Conservation (phyloP, 495 filamentous ascomycete genomes). For the Hypoxylon crocopeplum region DNA sequence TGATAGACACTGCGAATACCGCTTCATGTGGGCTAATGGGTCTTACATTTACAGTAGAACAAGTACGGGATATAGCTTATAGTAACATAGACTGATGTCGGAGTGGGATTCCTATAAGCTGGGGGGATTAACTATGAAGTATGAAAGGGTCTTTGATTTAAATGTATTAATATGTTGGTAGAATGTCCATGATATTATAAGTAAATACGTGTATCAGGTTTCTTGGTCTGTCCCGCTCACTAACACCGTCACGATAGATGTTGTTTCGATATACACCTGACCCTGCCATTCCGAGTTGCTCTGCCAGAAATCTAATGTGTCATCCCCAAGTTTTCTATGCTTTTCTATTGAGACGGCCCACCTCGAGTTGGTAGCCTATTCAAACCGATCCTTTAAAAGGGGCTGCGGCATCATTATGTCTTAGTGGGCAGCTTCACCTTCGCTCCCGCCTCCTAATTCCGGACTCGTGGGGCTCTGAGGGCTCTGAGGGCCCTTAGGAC, state of each 20-base stretch:
- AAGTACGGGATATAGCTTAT: too few relatives aligned
- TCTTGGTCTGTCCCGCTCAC: neutral
- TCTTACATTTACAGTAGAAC: too few relatives aligned
- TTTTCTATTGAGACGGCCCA: conserved; percentile 3
- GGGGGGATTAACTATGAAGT: too few relatives aligned
- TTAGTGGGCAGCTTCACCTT: neutral
- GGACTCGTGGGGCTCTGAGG: conserved; percentile 14
- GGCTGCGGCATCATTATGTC: neutral
- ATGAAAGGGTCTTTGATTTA: neutral
- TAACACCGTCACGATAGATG: conserved; percentile 1
- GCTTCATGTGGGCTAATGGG: too few relatives aligned
- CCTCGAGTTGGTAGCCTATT: neutral
- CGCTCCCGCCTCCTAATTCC: neutral
- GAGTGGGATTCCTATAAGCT: too few relatives aligned
- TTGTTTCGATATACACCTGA: neutral
- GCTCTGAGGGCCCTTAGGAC: conserved; percentile 5
- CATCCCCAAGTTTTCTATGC: conserved; percentile 5
- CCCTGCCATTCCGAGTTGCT: conserved; percentile 15
- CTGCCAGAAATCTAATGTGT: conserved; percentile 18
- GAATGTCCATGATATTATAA: conserved; percentile 9
- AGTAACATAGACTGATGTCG: too few relatives aligned
- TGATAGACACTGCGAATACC: too few relatives aligned
- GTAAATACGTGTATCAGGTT: conserved; percentile 7
- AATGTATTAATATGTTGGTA: too few relatives aligned
- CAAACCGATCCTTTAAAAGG: neutral